Percentiles rank a stretch among this genome's conserved stretches.
These are phyloP conservation scores for Triticum urartu DNA, from an alignment of 176 grass and related monocot species.

Conservation along the genomic window DNA sequence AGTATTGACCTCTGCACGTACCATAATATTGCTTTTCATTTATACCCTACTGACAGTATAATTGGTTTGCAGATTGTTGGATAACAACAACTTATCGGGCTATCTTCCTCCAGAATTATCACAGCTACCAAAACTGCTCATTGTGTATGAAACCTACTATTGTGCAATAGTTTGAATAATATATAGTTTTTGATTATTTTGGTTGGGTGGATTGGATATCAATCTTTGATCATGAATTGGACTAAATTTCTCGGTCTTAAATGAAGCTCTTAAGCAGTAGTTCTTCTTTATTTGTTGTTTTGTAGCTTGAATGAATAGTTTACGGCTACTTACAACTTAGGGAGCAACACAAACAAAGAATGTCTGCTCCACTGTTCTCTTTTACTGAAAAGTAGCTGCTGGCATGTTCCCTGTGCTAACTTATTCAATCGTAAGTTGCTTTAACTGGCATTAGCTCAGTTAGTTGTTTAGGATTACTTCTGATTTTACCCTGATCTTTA, in stretches of 20 bases:
- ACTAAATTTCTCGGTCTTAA: neutral
- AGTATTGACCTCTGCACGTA: slow-evolving; percentile 35
- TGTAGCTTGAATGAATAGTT: slow-evolving; percentile 17
- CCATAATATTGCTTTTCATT: slow-evolving; percentile 23
- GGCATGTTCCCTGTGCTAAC: neutral
- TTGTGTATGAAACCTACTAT: slow-evolving; percentile 55
- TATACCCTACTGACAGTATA: slow-evolving; percentile 30
- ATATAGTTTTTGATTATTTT: slow-evolving; percentile 4
- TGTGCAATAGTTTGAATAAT: slow-evolving; percentile 17
- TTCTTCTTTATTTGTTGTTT: slow-evolving; percentile 11
- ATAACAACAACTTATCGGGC: slow-evolving; percentile 75
- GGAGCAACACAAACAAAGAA: neutral
- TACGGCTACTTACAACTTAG: neutral
- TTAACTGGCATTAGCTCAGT: neutral
- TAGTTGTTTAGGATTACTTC: slow-evolving; percentile 11
- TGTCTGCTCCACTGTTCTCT: neutral
- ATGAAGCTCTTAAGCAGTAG: neutral
- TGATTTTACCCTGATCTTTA: slow-evolving; percentile 6
- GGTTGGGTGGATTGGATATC: neutral
- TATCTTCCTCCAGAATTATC: slow-evolving; percentile 58
- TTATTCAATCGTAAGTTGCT: slow-evolving; percentile 8
- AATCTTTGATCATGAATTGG: neutral
- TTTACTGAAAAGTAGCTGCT: slow-evolving; percentile 17
- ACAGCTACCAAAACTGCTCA: slow-evolving; percentile 50
- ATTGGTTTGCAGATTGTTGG: slow-evolving; percentile 65